phyloP scores from a whole-genome alignment of 768 basidiomycete species.

The Amanita subjunquillea region DNA sequence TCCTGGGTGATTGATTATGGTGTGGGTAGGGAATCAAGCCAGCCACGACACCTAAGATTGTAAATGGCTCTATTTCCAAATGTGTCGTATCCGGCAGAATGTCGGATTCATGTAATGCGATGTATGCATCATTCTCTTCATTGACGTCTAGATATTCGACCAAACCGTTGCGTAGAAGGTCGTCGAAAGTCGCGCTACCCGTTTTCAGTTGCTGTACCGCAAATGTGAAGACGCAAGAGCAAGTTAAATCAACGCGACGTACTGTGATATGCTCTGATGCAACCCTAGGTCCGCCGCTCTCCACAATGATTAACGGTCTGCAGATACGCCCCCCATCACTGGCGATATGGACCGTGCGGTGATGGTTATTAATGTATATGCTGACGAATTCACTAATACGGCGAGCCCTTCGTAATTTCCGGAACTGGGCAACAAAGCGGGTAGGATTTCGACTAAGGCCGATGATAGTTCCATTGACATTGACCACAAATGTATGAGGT shows the following conservation, averaged over 20 bases:
- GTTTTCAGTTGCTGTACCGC: conserved; percentile 63
- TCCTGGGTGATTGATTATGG: conserved; percentile 98
- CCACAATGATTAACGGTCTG: conserved; percentile 94
- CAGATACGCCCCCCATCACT: conserved; percentile 97
- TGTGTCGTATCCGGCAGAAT: conserved; percentile 82
- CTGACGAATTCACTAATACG: conserved; percentile 94
- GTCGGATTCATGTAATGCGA: conserved; percentile 87
- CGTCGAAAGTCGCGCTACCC: conserved; percentile 76
- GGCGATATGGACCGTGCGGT: conserved; percentile 90
- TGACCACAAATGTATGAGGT: conserved; percentile 87
- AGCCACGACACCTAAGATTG: conserved; percentile 92
- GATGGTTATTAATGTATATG: conserved; percentile 93
- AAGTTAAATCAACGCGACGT: conserved; percentile 13
- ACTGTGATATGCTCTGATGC: conserved; percentile 74
- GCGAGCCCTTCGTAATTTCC: conserved; percentile 85
- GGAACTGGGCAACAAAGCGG: conserved; percentile 84
- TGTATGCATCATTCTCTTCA: conserved; percentile 96
- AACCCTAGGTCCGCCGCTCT: conserved; percentile 68
- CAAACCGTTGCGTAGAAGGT: conserved; percentile 84
- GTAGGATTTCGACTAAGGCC: conserved; percentile 82
- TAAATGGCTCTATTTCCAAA: conserved; percentile 98
- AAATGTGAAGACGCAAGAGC: not conserved
- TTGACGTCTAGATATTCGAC: conserved; percentile 99
- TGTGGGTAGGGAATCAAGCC: conserved; percentile 99
- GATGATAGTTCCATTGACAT: conserved; percentile 94